Evolutionary conservation across 352 stramenopile species (phyloP), one percentile per base, ranked within the genome.

Genomic region (Globisporangium paroecandrum): DNA sequence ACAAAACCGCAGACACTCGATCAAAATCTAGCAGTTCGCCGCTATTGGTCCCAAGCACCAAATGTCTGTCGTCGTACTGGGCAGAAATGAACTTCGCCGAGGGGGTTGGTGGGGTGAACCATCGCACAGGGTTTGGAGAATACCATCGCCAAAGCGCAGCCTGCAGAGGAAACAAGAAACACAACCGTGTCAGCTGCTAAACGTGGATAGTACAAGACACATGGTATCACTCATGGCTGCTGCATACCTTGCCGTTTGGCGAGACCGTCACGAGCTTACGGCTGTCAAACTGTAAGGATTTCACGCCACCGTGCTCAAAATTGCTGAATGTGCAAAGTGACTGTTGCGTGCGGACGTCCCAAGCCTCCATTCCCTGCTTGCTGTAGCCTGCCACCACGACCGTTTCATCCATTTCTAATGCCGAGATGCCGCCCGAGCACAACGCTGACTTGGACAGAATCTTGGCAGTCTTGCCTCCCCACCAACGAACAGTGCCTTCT

Each of bases 371-470:
- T 58, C 89, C 89, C 66, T 92, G 86, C 43, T 83, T 77, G 3
- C 67, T 80, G 75, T 95, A 96, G 57, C 85, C 89, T 32, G 89
- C 89, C 49, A 96, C 85, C 24, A 96, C 89, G 15, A 94, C 85
- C 34, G 85, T 93, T 61, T 96, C 89, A 68, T 96, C 89, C 89
- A 96, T 96, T 69, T 96, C 87, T 5, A 96, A 77, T 4, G 82
- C 82, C 2, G 82, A 90, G 58, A 96, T 90, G 5, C 73, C 69
- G 22, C 89, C 89, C 64, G 89, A 75, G 46, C 87, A 95, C 51
- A 96, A 68, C 3, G 81, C 83, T 0, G 89, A 96, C 71, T 94
- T 96, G 57, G 79, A 79, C 64, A 94, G 75, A 36, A 96, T 88
- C 71, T 95, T 96, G 18, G 89, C 85, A 15, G 81, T 93, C 66